These are phyloP conservation scores for Bolboschoenoplectus hybrid DNA, from an alignment of 202 grass and related monocot genomes.

Conservation along the genomic window DNA sequence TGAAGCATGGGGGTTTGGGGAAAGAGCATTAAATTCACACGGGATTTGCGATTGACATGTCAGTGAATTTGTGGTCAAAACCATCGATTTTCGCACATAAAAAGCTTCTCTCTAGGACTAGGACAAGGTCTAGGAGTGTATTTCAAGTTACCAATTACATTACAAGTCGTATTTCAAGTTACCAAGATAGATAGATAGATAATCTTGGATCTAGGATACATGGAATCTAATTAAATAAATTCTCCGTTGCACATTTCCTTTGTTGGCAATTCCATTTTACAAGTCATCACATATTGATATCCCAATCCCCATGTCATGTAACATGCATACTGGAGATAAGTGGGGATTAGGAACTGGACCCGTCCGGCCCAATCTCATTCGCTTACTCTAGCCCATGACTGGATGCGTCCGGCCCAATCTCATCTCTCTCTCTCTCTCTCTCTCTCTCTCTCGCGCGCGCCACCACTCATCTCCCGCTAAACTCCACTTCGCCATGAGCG, in stretches of 20 bases:
- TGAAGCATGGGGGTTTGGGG: neutral
- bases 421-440: neutral
- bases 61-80: slow-evolving; percentile 28
- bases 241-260: neutral
- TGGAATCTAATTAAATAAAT: slow-evolving; percentile 30
- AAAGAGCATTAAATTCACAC: slow-evolving; percentile 26
- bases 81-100: slow-evolving; percentile 11
- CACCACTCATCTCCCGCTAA: neutral
- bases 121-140: neutral
- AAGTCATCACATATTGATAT: neutral
- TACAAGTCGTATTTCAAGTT: neutral
- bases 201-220: slow-evolving; percentile 31
- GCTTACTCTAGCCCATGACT: too few species aligned
- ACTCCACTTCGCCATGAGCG: neutral
- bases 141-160: slow-evolving; percentile 10
- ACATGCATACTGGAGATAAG: too few species aligned
- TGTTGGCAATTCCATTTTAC: neutral
- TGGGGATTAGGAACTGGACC: neutral
- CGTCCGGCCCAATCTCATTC: neutral
- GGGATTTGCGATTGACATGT: slow-evolving; percentile 33
- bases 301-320: neutral
- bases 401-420: slow-evolving; percentile 7
- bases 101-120: neutral
- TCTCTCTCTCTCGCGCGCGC: neutral
- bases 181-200: neutral